A percentile compares a stretch with the other conserved stretches of the same genome.
Conservation (phyloP, 352 stramenopile species). For the Globisporangium spinosum region DNA sequence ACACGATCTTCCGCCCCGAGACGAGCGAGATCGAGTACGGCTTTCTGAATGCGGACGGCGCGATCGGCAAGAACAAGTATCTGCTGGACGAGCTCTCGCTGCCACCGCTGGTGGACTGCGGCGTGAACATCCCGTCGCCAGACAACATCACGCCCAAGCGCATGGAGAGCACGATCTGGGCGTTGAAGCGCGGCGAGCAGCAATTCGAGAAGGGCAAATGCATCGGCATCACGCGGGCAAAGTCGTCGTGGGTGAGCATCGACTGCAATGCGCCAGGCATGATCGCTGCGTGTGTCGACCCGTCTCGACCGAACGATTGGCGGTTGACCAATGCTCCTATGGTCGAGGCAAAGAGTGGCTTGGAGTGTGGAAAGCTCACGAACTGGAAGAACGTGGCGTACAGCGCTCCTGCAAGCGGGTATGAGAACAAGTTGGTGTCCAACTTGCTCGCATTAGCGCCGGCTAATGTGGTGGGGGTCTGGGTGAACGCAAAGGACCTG, state of each 20-base stretch:
- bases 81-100: constrained; percentile 66
- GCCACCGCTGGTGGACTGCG: constrained; percentile 59
- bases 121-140: constrained; percentile 74
- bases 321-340: constrained; percentile 27
- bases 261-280: constrained; percentile 47
- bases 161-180: constrained; percentile 76
- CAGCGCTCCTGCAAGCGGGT: constrained; percentile 45
- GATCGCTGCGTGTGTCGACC: constrained; percentile 36
- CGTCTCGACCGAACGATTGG: constrained; percentile 33
- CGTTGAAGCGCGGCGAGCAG: constrained; percentile 30
- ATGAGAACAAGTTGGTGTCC: constrained; percentile 49
- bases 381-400: constrained; percentile 20
- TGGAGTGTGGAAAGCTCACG: not conserved
- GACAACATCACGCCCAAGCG: constrained; percentile 83
- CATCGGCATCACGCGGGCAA: constrained; percentile 40
- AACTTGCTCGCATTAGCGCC: constrained; percentile 29
- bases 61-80: constrained; percentile 63
- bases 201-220: constrained; percentile 40
- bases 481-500: constrained; percentile 40
- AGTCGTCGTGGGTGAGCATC: constrained; percentile 47
- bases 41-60: constrained; percentile 74
- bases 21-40: constrained; percentile 85
- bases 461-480: constrained; percentile 35
- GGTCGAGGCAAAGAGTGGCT: constrained; percentile 28
- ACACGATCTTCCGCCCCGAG: constrained; percentile 75